Base-by-base conservation (phyloP, 768 basidiomycete genomes). In the Mycena crocata region DNA sequence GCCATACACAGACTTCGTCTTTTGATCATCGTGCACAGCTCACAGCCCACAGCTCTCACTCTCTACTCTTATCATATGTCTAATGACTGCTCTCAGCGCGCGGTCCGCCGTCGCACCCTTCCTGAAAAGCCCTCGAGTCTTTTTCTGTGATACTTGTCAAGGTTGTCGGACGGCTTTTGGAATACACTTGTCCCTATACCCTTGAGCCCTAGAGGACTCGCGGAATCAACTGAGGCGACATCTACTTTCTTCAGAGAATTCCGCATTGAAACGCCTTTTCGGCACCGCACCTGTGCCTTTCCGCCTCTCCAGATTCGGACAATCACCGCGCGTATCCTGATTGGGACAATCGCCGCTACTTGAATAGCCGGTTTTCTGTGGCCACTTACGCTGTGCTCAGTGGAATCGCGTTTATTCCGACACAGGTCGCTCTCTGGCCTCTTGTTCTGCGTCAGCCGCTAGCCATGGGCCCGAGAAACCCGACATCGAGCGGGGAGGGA, bases 401-500 rank as follows among this genome's bases (percentile, higher is more conserved):
- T 57, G 57, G 39, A 14, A 26, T 32, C 31, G 50, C 23, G 32
- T 30, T 62, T 48, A 28, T 48, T 35, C 6, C 37, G 21, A 44
- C 61, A 54, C 60, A 52, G 60, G 50, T 19, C 15, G 12, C 4
- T 40, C 14, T 19, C 23, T 12, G 21, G 45, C 31, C 9, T 35
- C 45, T 2, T 45, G 28, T 28, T 15, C 46, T 42, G 14, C n/a
- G 34, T 15, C n/a, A 26, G 23, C 52, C 52, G 54, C 24, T 5
- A 34, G 51, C 44, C 26, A 15, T 17, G 24, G 31, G 30, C 48
- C 63, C 63, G 63, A 57, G 63, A 64, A 28, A 42, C 63, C 63
- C 63, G 63, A 21, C 21, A 40, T 60, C 32, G 45, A 39, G 35
- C n/a, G 34, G 8, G 13, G 5, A 39, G 26, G 3, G 15, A n/a